phyloP scores from a whole-genome alignment of 2,329 filamentous ascomycete genomes.

The Phialemoniopsis sp. region DNA sequence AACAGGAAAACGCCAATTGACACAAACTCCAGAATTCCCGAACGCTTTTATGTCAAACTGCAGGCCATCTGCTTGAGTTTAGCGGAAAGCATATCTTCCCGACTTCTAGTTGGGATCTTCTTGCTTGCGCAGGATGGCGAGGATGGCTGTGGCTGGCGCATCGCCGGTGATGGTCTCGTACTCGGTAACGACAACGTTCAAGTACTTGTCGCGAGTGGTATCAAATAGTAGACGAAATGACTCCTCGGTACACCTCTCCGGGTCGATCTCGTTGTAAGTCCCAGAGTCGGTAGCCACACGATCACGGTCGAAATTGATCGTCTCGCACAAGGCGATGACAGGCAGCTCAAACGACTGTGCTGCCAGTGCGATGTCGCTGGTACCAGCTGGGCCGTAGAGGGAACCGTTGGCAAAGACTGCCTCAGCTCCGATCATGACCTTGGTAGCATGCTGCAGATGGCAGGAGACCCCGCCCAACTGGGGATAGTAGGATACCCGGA shows the following conservation, averaged over 20 bases:
- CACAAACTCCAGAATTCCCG: no score
- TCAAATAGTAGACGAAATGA: conserved; percentile 76
- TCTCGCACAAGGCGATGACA: conserved; percentile 88
- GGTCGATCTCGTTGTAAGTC: conserved; percentile 89
- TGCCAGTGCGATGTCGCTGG: conserved; percentile 79
- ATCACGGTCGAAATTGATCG: conserved; percentile 84
- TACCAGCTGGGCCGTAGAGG: conserved; percentile 83
- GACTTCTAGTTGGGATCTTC: conserved; percentile 46
- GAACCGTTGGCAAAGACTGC: conserved; percentile 94
- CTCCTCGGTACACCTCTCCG: conserved; percentile 56
- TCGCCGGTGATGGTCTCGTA: conserved; percentile 89
- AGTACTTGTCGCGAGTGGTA: conserved; percentile 80
- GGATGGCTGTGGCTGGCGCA: conserved; percentile 80
- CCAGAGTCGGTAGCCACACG: conserved; percentile 88
- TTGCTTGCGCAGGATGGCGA: conserved; percentile 53
- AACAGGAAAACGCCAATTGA: no score
- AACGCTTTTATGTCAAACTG: no score
- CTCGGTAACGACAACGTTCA: conserved; percentile 88
- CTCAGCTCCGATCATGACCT: conserved; percentile 82
- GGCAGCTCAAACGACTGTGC: conserved; percentile 72
- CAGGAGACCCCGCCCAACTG: conserved; percentile 71
- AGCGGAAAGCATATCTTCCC: neutral
- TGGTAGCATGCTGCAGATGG: conserved; percentile 61
- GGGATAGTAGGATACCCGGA: conserved; percentile 77
- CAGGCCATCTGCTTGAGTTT: conserved; percentile 3